Evolutionary conservation across 2,329 filamentous ascomycete genomes (phyloP), one percentile per base, ranked within the genome.

Genomic region (Botrytis squamosa): DNA sequence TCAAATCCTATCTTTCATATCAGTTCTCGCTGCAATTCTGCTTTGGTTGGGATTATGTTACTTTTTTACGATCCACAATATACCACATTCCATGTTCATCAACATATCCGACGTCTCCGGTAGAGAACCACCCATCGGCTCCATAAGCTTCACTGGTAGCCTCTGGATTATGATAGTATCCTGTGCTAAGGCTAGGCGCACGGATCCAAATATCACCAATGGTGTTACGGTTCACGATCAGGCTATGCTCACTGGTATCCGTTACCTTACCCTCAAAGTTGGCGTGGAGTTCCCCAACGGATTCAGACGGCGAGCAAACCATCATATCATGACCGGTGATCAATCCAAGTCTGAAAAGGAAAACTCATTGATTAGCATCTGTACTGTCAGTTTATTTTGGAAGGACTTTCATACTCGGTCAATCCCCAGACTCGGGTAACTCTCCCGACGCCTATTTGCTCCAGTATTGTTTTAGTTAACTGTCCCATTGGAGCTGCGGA

Each of bases 31-130:
- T 29, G 29, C 12, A 22, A 46, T 12, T 65, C 9, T 65, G 18
- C n/a, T 46, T 33, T 5, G 9, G 18, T 16, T 36, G 29, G n/a
- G 44, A 46, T 44, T 5, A 46, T 46, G 18, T 78, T 73, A 85
- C 83, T 78, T 85, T 77, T 75, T 77, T 72, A 20, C 76, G 91
- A 80, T 97, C 95, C 1, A 94, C 97, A 80, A 97, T 95, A 85
- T 91, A 97, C 79, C 97, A 93, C 79, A 95, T 92, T 46, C 92
- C 92, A 70, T 92, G 86, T 57, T 87, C 84, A 80, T 97, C 93
- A 77, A 93, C 88, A 77, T 92, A 91, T 68, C 83, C 84, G 1
- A 86, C 82, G 71, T 86, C 84, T 0, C 85, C 42, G 1, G 63
- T 65, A 42, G 12, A 33, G 20, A 65, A 65, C 42, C 63, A 65